phyloP scores from a whole-genome alignment of 352 stramenopile genomes.

The Plasmopara muralis region DNA sequence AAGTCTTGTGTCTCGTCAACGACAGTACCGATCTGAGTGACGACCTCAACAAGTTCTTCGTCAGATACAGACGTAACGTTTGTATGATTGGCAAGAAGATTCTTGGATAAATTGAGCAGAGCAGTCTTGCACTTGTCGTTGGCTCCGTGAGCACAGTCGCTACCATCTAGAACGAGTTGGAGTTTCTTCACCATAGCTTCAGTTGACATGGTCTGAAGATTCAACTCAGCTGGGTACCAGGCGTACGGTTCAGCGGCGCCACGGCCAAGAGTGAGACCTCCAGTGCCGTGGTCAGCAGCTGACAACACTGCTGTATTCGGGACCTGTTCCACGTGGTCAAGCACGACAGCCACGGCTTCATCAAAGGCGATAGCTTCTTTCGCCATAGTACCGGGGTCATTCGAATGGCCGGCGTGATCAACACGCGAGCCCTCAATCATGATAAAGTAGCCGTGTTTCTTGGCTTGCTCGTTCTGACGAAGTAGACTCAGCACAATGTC shows the following conservation, averaged over 20 bases:
- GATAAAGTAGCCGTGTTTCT: conserved; percentile 71
- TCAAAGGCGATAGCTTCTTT: conserved; percentile 67
- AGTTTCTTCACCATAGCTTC: conserved; percentile 46
- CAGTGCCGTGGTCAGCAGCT: conserved; percentile 57
- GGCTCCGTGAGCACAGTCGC: conserved; percentile 25
- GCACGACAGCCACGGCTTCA: conserved; percentile 55
- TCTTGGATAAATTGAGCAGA: conserved; percentile 31
- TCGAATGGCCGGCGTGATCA: conserved; percentile 59
- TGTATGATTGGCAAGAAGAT: conserved; percentile 45
- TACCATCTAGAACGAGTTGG: conserved; percentile 24
- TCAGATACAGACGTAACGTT: conserved; percentile 22
- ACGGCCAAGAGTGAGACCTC: conserved; percentile 49
- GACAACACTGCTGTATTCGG: conserved; percentile 54
- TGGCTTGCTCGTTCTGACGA: conserved; percentile 61
- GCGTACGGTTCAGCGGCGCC: conserved; percentile 28
- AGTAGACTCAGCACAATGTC: conserved; percentile 50
- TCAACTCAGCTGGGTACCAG: conserved; percentile 41
- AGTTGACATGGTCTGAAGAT: conserved; percentile 54
- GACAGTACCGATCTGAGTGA: conserved; percentile 5
- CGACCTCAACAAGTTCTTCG: conserved; percentile 5
- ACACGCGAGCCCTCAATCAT: conserved; percentile 74
- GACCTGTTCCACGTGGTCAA: conserved; percentile 41
- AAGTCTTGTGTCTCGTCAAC: conserved; percentile 40
- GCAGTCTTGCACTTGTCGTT: conserved; percentile 42
- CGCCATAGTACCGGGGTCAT: conserved; percentile 62